Conservation (phyloP, 768 basidiomycete species). For the Pisolithus tinctorius region DNA sequence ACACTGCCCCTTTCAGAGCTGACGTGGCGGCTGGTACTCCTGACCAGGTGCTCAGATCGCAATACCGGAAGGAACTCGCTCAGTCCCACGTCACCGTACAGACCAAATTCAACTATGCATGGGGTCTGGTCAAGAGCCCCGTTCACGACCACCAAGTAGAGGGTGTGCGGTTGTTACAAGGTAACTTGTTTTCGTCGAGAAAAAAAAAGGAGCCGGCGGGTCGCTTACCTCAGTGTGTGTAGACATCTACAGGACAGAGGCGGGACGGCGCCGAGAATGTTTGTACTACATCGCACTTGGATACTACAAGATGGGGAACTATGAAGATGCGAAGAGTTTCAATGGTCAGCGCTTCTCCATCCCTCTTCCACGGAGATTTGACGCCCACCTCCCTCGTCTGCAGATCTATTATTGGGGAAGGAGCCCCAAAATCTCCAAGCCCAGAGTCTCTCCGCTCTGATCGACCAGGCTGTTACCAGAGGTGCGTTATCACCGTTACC, state of each 20-base stretch:
- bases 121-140: constrained; percentile 94
- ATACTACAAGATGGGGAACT: constrained; percentile 95
- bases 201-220: too few species aligned
- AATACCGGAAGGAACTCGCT: constrained; percentile 83
- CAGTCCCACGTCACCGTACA: constrained; percentile 86
- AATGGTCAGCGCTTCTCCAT: constrained; percentile 57
- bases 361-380: neutral
- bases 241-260: constrained; percentile 92
- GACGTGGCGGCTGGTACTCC: neutral
- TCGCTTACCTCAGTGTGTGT: neutral
- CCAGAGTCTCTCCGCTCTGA: constrained; percentile 75
- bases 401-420: constrained; percentile 81
- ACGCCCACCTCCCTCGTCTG: neutral
- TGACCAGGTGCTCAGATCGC: constrained; percentile 68
- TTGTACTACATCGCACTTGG: constrained; percentile 95
- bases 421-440: constrained; percentile 94
- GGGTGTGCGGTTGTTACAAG: constrained; percentile 88
- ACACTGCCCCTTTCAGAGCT: neutral
- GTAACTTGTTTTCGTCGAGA: constrained; percentile 30
- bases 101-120: constrained; percentile 96
- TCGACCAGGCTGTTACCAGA: constrained; percentile 78
- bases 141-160: constrained; percentile 81
- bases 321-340: constrained; percentile 85
- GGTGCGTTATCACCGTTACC: constrained; percentile 38
- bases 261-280: constrained; percentile 85